Evolutionary conservation across 2,329 filamentous ascomycete genomes (phyloP), one percentile per base, ranked within the genome.

Genomic region (Fusarium foetens): DNA sequence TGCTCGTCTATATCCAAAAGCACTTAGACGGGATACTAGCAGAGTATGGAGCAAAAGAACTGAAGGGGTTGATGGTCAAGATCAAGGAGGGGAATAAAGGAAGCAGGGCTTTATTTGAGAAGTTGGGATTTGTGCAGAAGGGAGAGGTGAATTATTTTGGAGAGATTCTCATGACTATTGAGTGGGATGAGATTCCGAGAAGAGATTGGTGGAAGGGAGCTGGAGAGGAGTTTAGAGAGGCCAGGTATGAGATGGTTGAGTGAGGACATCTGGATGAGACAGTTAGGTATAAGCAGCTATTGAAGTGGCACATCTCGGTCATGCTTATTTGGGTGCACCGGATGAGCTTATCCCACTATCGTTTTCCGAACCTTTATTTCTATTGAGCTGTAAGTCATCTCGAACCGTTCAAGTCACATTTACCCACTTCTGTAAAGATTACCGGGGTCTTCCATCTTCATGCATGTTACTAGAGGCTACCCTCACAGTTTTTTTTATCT

Each of bases 1-100:
- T 98, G 62, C 77, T 98, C 54, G 81, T 84, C 49, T 98, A 94
- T 77, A 84, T 97, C 10, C 73, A 84, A 8, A 78, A 78, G 2
- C 84, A 92, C 58, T 79, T 88, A 29, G 74, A 76, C 0, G 80
- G 74, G 0, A 89, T 97, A 12, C 66, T 94, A 58, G 73, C 45
- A 5, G 84, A 87, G 77, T 84, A 86, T 76, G 23, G 69, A 3
- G 77, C 39, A 2, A 58, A 66, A 0, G 55, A 62, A 17, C 49
- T 81, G n/a, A 74, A 60, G 19, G 73, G 75, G 0, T 70, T 91
- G 25, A 88, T 89, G 77, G 87, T 84, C 4, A 90, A 90, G 77
- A 91, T 89, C 73, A 86, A 91, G 70, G 86, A 86, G 60, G 80
- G 76, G 8, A 93, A 92, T 49, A 75, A 52, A 12, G 83, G 81